Evolutionary conservation across 1,139 yeast species (phyloP), one percentile per base, ranked within the genome.

Genomic region (Kurtzmaniella quercitrusa): DNA sequence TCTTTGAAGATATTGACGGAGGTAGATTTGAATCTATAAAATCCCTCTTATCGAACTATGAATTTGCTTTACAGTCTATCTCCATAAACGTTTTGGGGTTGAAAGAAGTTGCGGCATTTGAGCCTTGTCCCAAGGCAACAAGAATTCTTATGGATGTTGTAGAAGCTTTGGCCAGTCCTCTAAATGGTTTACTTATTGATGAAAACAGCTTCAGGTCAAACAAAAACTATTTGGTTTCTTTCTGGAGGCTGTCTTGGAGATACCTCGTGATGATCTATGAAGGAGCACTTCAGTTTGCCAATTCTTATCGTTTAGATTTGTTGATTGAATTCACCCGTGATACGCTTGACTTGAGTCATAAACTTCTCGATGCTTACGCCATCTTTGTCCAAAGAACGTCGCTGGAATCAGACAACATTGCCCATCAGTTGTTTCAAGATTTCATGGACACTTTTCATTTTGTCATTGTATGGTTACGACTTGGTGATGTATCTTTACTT

Each of bases 321-420:
- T 69, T 88, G 57, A 74, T 85, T 41, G 94, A 87, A 49, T 90
- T 89, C 53, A 87, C 96, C 15, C 79, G 95, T 59, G 96, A 90
- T 59, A 83, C 89, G 0, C 70, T 90, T 43, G 97, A 91, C 52
- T 71, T 87, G 41, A 84, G 96, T 51, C 83, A 83, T 50, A 65
- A 73, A 2, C 65, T 91, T 37, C 62, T 91, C 16, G 83, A 78
- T 46, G 80, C 91, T 2, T 85, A 78, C 55, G 70, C 85, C 46
- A 65, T 77, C 10, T 66, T 88, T 39, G 74, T 68, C 8, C 48
- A 45, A 14, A 33, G 41, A 21, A 38, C 38, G 14, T 23, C 14
- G 40, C 16, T 29, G n/a, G 39, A 40, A 16, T 14, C 47, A 11
- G 41, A 55, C 42, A 39, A 48, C 10, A 49, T 50, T 4, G 50